These are phyloP conservation scores for Piper betle DNA, from an alignment of 164 flowering plant species.

Conservation along the genomic window DNA sequence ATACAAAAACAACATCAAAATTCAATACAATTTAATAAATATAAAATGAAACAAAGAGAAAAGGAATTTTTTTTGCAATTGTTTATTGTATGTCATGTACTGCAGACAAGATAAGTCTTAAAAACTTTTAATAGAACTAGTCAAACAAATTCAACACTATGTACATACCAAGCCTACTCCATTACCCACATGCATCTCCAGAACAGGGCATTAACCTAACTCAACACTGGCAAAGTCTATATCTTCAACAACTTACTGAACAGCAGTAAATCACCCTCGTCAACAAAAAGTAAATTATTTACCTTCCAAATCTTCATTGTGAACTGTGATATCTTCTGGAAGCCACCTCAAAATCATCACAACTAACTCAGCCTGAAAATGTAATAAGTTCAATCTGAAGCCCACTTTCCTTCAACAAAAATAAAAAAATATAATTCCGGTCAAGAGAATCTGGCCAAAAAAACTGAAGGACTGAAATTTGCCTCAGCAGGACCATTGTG, in stretches of 20 bases:
- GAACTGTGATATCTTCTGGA: slow-evolving; percentile 99
- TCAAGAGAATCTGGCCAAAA: not conserved
- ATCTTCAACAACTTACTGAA: not conserved
- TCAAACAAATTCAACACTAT: too few species aligned
- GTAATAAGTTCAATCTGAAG: not conserved
- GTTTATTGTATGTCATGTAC: too few species aligned
- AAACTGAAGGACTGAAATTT: slow-evolving; percentile 4
- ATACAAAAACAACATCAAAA: too few species aligned
- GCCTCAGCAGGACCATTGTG: slow-evolving; percentile 72
- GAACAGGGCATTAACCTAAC: not conserved
- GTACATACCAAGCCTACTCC: too few species aligned
- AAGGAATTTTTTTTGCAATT: too few species aligned
- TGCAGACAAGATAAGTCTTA: too few species aligned
- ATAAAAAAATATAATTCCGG: not conserved
- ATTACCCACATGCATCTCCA: too few species aligned
- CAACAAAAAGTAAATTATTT: not conserved
- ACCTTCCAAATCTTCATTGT: slow-evolving; percentile 99
- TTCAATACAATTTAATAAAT: too few species aligned
- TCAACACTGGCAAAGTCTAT: not conserved
- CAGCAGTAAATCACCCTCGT: not conserved
- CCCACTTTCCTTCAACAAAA: not conserved
- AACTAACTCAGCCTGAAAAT: slow-evolving; percentile 83
- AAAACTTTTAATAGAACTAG: too few species aligned
- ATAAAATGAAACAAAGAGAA: too few species aligned
- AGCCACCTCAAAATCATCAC: slow-evolving; percentile 94